phyloP scores from a whole-genome alignment of 176 grass and related monocot genomes.

The Tuctoria greenei region DNA sequence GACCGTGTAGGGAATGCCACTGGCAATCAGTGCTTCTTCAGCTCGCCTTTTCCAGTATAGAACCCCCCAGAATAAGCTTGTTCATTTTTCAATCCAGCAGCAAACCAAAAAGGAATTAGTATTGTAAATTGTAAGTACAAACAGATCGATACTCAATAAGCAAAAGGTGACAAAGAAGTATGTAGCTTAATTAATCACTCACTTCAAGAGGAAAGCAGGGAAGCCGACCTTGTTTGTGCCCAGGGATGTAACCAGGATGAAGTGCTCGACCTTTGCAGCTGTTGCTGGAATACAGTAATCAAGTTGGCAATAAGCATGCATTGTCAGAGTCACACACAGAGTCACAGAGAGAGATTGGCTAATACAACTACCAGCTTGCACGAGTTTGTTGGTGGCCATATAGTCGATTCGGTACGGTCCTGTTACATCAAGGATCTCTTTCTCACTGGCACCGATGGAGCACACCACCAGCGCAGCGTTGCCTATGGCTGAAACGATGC shows the following conservation, averaged over 20 bases:
- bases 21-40: slow-evolving; percentile 78
- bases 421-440: slow-evolving; percentile 76
- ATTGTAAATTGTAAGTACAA: not conserved
- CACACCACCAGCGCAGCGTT: slow-evolving; percentile 65
- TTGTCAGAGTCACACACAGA: not conserved
- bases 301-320: not conserved
- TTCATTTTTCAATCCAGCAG: not conserved
- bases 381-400: slow-evolving; percentile 70
- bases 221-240: slow-evolving; percentile 80
- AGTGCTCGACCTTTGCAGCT: slow-evolving; percentile 68
- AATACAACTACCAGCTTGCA: slow-evolving; percentile 78
- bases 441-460: slow-evolving; percentile 91
- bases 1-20: slow-evolving; percentile 79
- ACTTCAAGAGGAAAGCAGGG: slow-evolving; percentile 85
- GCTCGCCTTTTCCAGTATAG: slow-evolving; percentile 84
- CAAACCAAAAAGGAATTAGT: not conserved
- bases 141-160: not conserved
- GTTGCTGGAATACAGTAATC: slow-evolving; percentile 39
- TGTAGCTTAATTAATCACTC: slow-evolving; percentile 3
- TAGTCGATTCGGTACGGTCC: slow-evolving; percentile 91
- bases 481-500: slow-evolving; percentile 58
- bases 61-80: slow-evolving; percentile 86
- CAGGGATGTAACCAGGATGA: slow-evolving; percentile 92
- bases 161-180: not conserved
- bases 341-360: not conserved